Percentiles rank a stretch among this genome's conserved stretches.
Evolutionary conservation across 2,329 filamentous ascomycete genomes (phyloP).

Genomic region (Hymenoscyphus fraxineus): DNA sequence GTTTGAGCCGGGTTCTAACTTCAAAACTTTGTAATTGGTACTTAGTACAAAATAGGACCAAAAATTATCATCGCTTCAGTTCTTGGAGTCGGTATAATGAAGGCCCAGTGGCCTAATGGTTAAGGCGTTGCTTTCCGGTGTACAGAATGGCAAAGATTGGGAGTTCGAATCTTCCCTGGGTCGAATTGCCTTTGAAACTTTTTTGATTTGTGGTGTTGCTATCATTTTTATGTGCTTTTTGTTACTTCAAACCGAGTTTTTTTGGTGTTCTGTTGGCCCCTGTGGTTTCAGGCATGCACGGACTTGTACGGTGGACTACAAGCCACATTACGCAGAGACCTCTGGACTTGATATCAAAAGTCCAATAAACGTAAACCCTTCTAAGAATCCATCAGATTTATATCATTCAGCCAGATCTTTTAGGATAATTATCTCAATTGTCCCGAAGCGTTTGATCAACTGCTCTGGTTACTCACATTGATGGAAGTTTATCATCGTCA

Average conservation of each 20-base stretch:
- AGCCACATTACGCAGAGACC: neutral
- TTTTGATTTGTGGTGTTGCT: too few species aligned
- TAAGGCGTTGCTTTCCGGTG: conserved; percentile 16
- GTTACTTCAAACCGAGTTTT: neutral
- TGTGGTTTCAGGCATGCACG: neutral
- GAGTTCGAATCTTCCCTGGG: conserved; percentile 21
- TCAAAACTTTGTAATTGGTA: too few species aligned
- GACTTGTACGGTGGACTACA: neutral
- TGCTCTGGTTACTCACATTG: too few species aligned
- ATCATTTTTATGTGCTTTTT: neutral
- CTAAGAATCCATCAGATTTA: too few species aligned
- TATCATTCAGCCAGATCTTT: neutral
- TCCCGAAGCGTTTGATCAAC: too few species aligned
- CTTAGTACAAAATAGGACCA: neutral
- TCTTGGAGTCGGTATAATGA: neutral
- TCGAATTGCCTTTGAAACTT: neutral
- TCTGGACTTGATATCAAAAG: too few species aligned
- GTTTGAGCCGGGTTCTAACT: too few species aligned
- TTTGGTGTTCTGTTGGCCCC: neutral
- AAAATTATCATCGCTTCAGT: neutral
- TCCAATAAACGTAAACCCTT: too few species aligned
- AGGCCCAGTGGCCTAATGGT: conserved; percentile 15
- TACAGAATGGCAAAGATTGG: conserved; percentile 13
- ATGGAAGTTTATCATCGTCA: too few species aligned
- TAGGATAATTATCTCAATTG: neutral